These are phyloP conservation scores for Zasmidium cellare DNA, from an alignment of 2,329 filamentous ascomycete species.

Conservation along the genomic window DNA sequence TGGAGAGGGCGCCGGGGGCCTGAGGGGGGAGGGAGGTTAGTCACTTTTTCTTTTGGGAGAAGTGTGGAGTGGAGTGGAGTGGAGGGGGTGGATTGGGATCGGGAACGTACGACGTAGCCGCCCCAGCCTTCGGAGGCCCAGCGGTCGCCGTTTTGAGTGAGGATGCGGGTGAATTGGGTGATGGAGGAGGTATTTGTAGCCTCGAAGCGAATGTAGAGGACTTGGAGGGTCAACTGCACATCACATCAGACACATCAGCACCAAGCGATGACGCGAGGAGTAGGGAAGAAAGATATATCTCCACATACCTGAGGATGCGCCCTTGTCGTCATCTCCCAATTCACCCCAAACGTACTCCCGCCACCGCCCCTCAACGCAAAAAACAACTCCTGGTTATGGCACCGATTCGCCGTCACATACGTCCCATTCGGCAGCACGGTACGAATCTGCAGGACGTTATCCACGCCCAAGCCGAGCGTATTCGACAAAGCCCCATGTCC, in stretches of 20 bases:
- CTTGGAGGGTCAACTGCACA: slow-evolving; percentile 12
- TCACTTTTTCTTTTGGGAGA: too few relatives aligned
- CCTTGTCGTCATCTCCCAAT: slow-evolving; percentile 15
- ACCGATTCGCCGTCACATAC: slow-evolving; percentile 27
- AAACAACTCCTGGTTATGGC: slow-evolving; percentile 52
- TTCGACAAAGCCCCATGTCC: slow-evolving; percentile 25
- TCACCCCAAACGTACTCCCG: slow-evolving; percentile 35
- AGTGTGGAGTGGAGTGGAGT: too few relatives aligned
- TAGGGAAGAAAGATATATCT: neutral
- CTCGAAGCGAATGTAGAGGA: slow-evolving; percentile 17
- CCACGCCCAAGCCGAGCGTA: slow-evolving; percentile 28
- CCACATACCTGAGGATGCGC: slow-evolving; percentile 8
- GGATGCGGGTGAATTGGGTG: slow-evolving; percentile 3
- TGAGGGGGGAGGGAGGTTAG: too few relatives aligned
- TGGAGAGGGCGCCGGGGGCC: neutral
- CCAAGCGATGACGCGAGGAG: neutral
- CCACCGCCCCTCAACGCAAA: slow-evolving; percentile 55
- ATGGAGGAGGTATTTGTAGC: slow-evolving; percentile 8
- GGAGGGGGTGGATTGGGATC: too few relatives aligned
- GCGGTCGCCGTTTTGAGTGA: neutral
- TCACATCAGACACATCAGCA: neutral
- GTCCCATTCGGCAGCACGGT: slow-evolving; percentile 24
- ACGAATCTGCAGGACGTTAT: slow-evolving; percentile 26
- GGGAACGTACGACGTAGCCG: slow-evolving; percentile 2
- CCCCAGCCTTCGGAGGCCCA: slow-evolving; percentile 5